These are phyloP conservation scores for Fusarium acutatum DNA, from an alignment of 2,329 filamentous ascomycete genomes.

Conservation along the genomic window DNA sequence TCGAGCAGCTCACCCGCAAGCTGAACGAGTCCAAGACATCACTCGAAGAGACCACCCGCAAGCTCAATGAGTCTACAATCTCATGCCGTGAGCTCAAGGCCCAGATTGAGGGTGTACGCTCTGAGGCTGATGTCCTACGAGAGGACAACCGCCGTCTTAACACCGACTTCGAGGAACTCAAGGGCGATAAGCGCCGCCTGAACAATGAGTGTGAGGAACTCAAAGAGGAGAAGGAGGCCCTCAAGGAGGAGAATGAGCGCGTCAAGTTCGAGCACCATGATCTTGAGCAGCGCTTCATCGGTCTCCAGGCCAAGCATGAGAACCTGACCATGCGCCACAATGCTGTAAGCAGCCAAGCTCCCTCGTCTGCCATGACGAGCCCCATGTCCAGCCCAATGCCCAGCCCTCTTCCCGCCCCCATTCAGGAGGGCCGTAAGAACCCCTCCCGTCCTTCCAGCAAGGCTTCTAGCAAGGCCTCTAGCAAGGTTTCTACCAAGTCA, in stretches of 20 bases:
- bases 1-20: conserved; percentile 44
- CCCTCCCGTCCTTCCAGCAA: conserved; percentile 42
- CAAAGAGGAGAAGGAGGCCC: conserved; percentile 30
- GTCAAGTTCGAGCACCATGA: conserved; percentile 44
- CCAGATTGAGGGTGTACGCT: conserved; percentile 39
- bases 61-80: conserved; percentile 29
- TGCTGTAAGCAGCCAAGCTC: conserved; percentile 35
- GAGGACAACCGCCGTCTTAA: conserved; percentile 40
- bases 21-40: conserved; percentile 40
- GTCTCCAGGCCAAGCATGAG: conserved; percentile 43
- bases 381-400: conserved; percentile 38
- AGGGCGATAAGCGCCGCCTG: conserved; percentile 40
- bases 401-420: conserved; percentile 35
- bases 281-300: conserved; percentile 38
- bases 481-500: conserved; percentile 38
- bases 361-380: conserved; percentile 36
- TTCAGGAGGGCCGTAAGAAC: conserved; percentile 42
- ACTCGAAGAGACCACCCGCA: conserved; percentile 26
- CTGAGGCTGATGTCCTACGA: conserved; percentile 39
- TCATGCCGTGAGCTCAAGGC: conserved; percentile 40
- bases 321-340: conserved; percentile 44
- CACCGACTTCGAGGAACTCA: conserved; percentile 37
- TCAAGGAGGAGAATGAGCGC: conserved; percentile 39
- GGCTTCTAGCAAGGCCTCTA: conserved; percentile 44
- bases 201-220: conserved; percentile 40